Evolutionary conservation across 805 yeast genomes (phyloP).

Genomic region (Suhomyces faveliae): DNA sequence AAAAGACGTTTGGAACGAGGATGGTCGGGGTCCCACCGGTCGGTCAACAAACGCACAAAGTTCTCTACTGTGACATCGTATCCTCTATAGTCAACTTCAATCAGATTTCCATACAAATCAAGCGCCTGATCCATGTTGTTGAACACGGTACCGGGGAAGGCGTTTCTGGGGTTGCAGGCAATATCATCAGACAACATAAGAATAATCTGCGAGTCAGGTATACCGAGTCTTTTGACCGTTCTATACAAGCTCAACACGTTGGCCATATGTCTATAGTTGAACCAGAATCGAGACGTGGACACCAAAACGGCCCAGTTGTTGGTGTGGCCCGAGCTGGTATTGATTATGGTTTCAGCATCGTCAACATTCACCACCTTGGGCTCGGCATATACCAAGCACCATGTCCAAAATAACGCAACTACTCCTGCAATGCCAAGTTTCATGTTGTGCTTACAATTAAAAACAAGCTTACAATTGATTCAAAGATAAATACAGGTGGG

Average conservation of each 20-base stretch:
- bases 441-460: background rate
- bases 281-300: slow-evolving; percentile 97
- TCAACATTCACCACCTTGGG: slow-evolving; percentile 14
- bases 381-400: slow-evolving; percentile 6
- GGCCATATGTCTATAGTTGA: slow-evolving; percentile 97
- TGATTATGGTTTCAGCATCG: slow-evolving; percentile 23
- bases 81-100: slow-evolving; percentile 96
- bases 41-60: slow-evolving; percentile 87
- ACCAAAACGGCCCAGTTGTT: slow-evolving; percentile 86
- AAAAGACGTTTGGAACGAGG: slow-evolving; percentile 88
- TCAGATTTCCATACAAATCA: slow-evolving; percentile 90
- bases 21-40: slow-evolving; percentile 92
- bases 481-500: too few relatives aligned
- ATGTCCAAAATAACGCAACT: background rate
- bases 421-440: background rate
- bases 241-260: slow-evolving; percentile 91
- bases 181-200: slow-evolving; percentile 95
- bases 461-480: too few relatives aligned
- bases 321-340: slow-evolving; percentile 48
- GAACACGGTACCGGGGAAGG: slow-evolving; percentile 94
- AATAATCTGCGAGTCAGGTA: slow-evolving; percentile 96
- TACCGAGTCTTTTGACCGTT: slow-evolving; percentile 92
- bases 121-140: slow-evolving; percentile 89
- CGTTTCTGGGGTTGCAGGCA: slow-evolving; percentile 94
- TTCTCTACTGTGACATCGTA: slow-evolving; percentile 98